Evolutionary conservation across 352 stramenopile species (phyloP).

Genomic region (Phytophthora cryptogea): DNA sequence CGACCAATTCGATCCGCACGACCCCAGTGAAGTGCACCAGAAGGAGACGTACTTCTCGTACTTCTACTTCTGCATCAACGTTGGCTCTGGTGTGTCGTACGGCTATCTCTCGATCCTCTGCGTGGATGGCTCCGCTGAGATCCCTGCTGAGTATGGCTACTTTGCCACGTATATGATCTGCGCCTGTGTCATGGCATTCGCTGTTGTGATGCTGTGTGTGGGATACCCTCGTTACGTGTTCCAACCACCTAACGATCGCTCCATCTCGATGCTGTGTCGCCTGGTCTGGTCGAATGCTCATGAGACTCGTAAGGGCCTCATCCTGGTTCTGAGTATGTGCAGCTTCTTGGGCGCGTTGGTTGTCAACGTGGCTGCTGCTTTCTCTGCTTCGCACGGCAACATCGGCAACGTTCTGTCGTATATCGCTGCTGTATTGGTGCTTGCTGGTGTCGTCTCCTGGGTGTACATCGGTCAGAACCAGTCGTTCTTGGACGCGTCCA

Average conservation of each 20-base stretch:
- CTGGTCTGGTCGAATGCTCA: slow-evolving; percentile 33
- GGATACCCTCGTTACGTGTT: slow-evolving; percentile 60
- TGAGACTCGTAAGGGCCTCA: slow-evolving; percentile 29
- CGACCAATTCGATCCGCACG: slow-evolving; percentile 62
- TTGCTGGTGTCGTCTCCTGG: slow-evolving; percentile 41
- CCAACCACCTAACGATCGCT: slow-evolving; percentile 35
- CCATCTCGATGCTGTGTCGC: slow-evolving; percentile 50
- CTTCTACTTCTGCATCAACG: slow-evolving; percentile 86
- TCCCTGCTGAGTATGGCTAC: slow-evolving; percentile 80
- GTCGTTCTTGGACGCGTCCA: slow-evolving; percentile 48
- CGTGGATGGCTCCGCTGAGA: slow-evolving; percentile 70
- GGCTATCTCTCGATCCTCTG: slow-evolving; percentile 78
- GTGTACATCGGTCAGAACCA: slow-evolving; percentile 38
- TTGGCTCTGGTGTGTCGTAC: slow-evolving; percentile 72
- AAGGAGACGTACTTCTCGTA: slow-evolving; percentile 81
- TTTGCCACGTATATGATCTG: slow-evolving; percentile 75
- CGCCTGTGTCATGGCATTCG: slow-evolving; percentile 42
- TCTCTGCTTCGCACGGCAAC: slow-evolving; percentile 29
- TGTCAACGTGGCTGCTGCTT: slow-evolving; percentile 57
- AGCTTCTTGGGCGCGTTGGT: slow-evolving; percentile 44
- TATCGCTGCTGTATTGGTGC: slow-evolving; percentile 31
- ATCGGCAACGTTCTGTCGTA: slow-evolving; percentile 51
- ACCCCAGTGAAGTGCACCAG: slow-evolving; percentile 45
- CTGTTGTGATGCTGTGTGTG: slow-evolving; percentile 41
- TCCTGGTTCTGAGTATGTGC: slow-evolving; percentile 37